Base-by-base conservation (phyloP, 805 yeast species). In the Wickerhamiella occidentalis region DNA sequence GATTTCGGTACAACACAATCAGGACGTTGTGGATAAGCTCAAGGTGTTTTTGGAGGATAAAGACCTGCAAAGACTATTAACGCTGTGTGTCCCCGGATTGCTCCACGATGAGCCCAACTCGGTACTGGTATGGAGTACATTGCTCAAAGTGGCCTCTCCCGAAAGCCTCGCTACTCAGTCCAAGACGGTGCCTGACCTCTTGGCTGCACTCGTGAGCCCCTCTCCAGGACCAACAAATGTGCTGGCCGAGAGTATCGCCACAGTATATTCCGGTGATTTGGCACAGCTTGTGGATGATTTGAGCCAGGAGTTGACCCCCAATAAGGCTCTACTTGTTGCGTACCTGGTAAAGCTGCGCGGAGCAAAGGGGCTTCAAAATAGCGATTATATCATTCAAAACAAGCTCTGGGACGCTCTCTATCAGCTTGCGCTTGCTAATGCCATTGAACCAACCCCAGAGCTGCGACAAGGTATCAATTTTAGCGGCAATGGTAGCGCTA, bases 381-480 rank as follows among this genome's bases (percentile, higher is more conserved):
- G 17, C 12, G 46, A 28, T 3, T 45, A 36, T 28, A 35, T 40
- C 22, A 6, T 45, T 8, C 36, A 36, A 29, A 21, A 23, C 43
- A 45, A 45, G 37, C 43, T 36, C 15, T 45, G 43, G 43, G 55
- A 52, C 1, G 58, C 67, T 2, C 33, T 72, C 2, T 55, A 62
- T 15, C 70, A 71, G 53, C 48, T 74, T 2, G 60, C 69, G 0
- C 63, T 68, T 25, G 70, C 59, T 54, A 76, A 75, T 6, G 47
- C 41, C 4, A n/a, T 45, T 17, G 17, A 23, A 6, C 44, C 44
- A 23, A 23, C 29, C 25, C 15, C 13, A 3, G 21, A 23, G 21
- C 30, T 40, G 26, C n/a, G n/a, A 13, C 11, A 23, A 9, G 19
- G 19, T 15, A 11, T 40, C 44, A 25, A 4, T 25, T 40, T 40